These are phyloP conservation scores for Erucastrum elatum DNA, from an alignment of 345 rosid species.

Conservation along the genomic window DNA sequence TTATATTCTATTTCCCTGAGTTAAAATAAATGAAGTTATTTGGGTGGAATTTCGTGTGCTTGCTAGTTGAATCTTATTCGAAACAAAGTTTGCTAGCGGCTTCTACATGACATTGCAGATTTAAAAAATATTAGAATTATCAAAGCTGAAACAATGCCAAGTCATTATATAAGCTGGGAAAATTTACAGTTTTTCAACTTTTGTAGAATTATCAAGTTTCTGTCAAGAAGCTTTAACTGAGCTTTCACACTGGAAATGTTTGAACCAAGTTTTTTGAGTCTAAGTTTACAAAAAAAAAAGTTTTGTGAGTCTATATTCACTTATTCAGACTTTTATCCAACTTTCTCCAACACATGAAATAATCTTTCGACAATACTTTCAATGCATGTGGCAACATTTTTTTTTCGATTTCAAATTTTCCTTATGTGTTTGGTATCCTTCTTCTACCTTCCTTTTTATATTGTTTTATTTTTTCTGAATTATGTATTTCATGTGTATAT, in stretches of 20 bases:
- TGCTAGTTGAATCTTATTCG: neutral
- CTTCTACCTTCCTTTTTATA: neutral
- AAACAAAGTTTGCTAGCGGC: neutral
- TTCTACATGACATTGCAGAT: neutral
- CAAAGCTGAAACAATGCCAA: neutral
- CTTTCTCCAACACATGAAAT: neutral
- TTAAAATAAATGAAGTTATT: neutral
- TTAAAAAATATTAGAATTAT: no score
- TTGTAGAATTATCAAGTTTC: neutral
- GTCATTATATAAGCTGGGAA: neutral
- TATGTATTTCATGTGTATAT: neutral
- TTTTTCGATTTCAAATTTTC: no score
- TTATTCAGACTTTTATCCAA: neutral
- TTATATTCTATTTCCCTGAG: no score
- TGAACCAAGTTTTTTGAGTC: neutral
- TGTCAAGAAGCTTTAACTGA: neutral
- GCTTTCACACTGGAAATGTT: neutral
- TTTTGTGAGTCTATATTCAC: neutral
- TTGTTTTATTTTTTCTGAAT: no score
- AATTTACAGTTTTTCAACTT: neutral
- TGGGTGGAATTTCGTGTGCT: neutral
- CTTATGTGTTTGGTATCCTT: neutral
- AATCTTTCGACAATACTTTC: neutral
- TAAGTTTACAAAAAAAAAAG: neutral
- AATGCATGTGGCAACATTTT: neutral